Evolutionary conservation across 2,329 filamentous ascomycete genomes (phyloP).

Genomic region (Botryotinia globosa): DNA sequence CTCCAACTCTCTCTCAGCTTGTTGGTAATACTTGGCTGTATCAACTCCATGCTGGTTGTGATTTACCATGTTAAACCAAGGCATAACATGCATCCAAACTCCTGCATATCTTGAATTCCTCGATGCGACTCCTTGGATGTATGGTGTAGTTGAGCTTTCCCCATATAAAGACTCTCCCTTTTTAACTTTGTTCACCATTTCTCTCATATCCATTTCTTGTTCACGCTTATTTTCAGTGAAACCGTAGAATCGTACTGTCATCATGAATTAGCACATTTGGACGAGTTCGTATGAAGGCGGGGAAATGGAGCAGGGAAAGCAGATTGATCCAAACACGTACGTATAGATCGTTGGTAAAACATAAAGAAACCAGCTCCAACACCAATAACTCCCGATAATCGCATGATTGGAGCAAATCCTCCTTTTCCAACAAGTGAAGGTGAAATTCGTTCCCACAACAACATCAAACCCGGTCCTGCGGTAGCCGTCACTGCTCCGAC

Average conservation of each 20-base stretch:
- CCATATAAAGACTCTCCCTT: slow-evolving; percentile 87
- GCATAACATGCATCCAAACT: slow-evolving; percentile 77
- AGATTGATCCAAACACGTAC: slow-evolving; percentile 54
- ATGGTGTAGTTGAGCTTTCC: slow-evolving; percentile 70
- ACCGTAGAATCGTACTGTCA: slow-evolving; percentile 87
- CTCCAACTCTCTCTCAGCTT: slow-evolving; percentile 91
- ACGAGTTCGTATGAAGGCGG: background rate
- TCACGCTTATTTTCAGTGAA: slow-evolving; percentile 90
- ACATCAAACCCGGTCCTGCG: slow-evolving; percentile 71
- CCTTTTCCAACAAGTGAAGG: slow-evolving; percentile 82
- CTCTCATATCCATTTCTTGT: slow-evolving; percentile 92
- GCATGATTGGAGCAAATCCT: slow-evolving; percentile 79
- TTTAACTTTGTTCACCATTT: slow-evolving; percentile 98
- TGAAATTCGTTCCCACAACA: slow-evolving; percentile 76
- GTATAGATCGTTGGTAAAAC: slow-evolving; percentile 78
- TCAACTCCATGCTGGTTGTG: slow-evolving; percentile 92
- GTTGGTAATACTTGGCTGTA: slow-evolving; percentile 96
- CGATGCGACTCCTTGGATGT: slow-evolving; percentile 90
- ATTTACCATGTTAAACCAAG: slow-evolving; percentile 99
- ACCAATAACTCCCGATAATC: slow-evolving; percentile 71
- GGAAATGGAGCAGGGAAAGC: background rate
- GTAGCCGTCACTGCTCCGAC: slow-evolving; percentile 65
- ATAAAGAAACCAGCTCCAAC: slow-evolving; percentile 76
- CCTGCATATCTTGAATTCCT: slow-evolving; percentile 90
- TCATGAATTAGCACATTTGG: slow-evolving; percentile 40